Evolutionary conservation across 1,284 basidiomycete genomes (phyloP), one percentile per base, ranked within the genome.

Genomic region (Pseudozyma pruni): DNA sequence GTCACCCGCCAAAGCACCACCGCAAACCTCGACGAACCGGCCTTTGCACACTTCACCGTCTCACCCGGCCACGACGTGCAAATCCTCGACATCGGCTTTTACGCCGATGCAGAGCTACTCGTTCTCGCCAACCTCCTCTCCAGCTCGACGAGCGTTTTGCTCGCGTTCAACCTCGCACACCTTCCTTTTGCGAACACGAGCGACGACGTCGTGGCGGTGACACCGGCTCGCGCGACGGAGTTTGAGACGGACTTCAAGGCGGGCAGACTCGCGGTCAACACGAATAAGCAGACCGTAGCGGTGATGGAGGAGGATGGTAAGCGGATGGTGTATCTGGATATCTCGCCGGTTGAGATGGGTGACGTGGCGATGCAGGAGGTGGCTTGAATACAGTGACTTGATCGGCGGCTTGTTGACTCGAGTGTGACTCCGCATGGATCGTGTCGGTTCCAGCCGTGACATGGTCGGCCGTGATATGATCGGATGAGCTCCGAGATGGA

Each of bases 221-320:
- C 23, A 44, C 57, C 57, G 4, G 32, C 37, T 2, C 40, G 57
- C 20, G 63, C 57, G 13, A 56, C 57, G 11, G 57, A 68, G 40
- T 55, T 68, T n/a, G 52, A 57, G 14, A 39, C 35, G 11, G 50
- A 35, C 13, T 61, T 68, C 43, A 34, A 46, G 3, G 41, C 64
- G 2, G 49, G 16, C 41, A 53, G 33, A 25, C 37, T 71, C 13
- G 57, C 68, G 7, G 59, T 71, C 38, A 71, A 63, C 19, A 53
- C 38, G 2, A 57, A 45, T 49, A 71, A 71, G 43, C 60, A 71
- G 40, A 71, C 61, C 13, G 61, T 55, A 0, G 51, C 61, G 6
- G 44, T 71, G 32, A 32, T 49, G 10, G 53, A 49, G 4, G 34
- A 49, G 23, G 52, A 61, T 7, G 53, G 49, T 1, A 57, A 47